Conservation (phyloP, 345 rosid genomes). For the Dovyalis caffra region DNA sequence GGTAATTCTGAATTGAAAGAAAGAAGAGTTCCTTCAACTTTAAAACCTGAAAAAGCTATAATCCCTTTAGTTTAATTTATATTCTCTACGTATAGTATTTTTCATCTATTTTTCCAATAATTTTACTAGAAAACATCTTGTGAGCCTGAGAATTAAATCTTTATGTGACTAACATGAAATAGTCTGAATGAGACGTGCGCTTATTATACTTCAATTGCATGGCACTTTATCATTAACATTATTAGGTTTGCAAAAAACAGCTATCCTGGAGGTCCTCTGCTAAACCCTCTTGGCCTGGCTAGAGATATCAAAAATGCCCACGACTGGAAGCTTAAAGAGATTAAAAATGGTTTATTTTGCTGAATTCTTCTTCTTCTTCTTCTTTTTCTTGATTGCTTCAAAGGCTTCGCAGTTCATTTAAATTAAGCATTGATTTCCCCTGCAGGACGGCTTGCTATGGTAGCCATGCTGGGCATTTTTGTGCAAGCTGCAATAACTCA, state of each 20-base stretch:
- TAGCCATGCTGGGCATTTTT: slow-evolving; percentile 84
- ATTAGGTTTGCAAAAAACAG: slow-evolving; percentile 28
- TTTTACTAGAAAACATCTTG: no score
- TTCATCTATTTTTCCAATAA: no score
- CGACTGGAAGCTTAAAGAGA: slow-evolving; percentile 87
- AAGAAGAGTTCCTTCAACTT: background rate
- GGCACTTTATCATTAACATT: background rate
- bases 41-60: background rate
- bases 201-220: no score
- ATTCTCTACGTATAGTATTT: no score
- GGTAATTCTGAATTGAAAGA: no score
- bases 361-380: background rate
- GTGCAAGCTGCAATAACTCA: slow-evolving; percentile 89
- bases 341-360: slow-evolving; percentile 64
- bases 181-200: no score
- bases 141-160: no score
- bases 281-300: slow-evolving; percentile 89
- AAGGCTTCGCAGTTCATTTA: background rate
- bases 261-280: slow-evolving; percentile 92
- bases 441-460: slow-evolving; percentile 88
- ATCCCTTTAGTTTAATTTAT: background rate
- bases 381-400: no score
- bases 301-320: slow-evolving; percentile 66
- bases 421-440: background rate
- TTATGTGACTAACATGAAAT: no score